These are phyloP conservation scores for Ophidiomyces ophidiicola DNA, from an alignment of 2,329 filamentous ascomycete species.

Conservation along the genomic window DNA sequence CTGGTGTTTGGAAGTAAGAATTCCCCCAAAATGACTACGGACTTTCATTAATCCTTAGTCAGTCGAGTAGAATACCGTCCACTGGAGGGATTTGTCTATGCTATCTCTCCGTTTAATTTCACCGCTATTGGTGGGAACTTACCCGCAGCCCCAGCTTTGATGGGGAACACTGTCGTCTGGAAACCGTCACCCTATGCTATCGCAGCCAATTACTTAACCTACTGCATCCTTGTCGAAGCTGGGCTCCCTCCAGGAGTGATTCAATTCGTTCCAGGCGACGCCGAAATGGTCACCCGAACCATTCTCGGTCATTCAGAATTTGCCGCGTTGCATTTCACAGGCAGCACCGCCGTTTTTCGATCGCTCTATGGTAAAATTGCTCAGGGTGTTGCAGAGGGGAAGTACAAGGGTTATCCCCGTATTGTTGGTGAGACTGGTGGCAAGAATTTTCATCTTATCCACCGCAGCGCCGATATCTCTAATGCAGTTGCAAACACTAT, in stretches of 20 bases:
- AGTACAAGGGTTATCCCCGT: slow-evolving; percentile 73
- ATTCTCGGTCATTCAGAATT: slow-evolving; percentile 69
- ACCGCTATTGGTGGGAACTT: slow-evolving; percentile 88
- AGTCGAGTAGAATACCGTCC: slow-evolving; percentile 73
- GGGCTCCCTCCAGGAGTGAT: slow-evolving; percentile 82
- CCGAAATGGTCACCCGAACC: slow-evolving; percentile 66
- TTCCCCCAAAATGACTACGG: slow-evolving; percentile 6
- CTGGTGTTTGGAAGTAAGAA: slow-evolving; percentile 70
- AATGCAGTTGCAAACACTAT: slow-evolving; percentile 74
- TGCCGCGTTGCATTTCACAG: slow-evolving; percentile 87
- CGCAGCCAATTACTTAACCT: slow-evolving; percentile 80
- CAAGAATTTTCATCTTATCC: slow-evolving; percentile 85
- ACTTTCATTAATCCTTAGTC: not conserved
- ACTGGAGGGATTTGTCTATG: slow-evolving; percentile 91
- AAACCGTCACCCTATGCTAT: slow-evolving; percentile 88
- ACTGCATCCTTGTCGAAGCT: slow-evolving; percentile 81
- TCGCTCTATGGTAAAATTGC: slow-evolving; percentile 79
- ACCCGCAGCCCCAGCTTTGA: slow-evolving; percentile 65
- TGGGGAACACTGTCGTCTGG: slow-evolving; percentile 94
- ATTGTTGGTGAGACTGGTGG: slow-evolving; percentile 85
- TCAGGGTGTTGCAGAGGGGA: slow-evolving; percentile 64
- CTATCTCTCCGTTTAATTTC: slow-evolving; percentile 92
- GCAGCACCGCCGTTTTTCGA: slow-evolving; percentile 83
- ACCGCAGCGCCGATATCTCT: slow-evolving; percentile 61
- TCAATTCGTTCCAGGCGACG: slow-evolving; percentile 84